A percentile compares a stretch with the other conserved stretches of the same genome.
These are phyloP conservation scores for Naganishia friedmannii DNA, from an alignment of 768 basidiomycete species.

Conservation along the genomic window DNA sequence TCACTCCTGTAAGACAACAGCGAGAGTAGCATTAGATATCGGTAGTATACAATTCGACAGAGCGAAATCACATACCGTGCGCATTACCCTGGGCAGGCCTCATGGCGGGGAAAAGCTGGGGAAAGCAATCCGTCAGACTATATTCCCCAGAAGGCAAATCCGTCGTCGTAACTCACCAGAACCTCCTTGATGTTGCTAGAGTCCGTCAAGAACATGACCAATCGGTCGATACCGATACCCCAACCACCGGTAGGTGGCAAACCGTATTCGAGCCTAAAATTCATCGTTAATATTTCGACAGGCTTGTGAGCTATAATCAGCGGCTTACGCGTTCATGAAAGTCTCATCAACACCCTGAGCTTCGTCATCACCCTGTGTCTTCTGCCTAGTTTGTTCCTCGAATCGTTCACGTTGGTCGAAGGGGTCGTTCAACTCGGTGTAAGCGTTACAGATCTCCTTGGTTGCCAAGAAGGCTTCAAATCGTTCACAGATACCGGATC, in stretches of 20 bases:
- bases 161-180: slow-evolving; percentile 48
- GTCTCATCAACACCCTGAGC: slow-evolving; percentile 96
- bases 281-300: background rate
- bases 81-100: slow-evolving; percentile 60
- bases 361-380: slow-evolving; percentile 96
- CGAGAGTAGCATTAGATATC: background rate
- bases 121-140: background rate
- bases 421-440: slow-evolving; percentile 99
- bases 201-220: slow-evolving; percentile 98
- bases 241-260: slow-evolving; percentile 96
- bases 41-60: background rate
- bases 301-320: background rate
- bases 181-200: slow-evolving; percentile 98
- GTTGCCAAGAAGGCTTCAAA: slow-evolving; percentile 98
- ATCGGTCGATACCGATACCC: slow-evolving; percentile 91
- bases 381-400: slow-evolving; percentile 86
- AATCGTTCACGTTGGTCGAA: slow-evolving; percentile 79
- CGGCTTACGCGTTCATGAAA: slow-evolving; percentile 82
- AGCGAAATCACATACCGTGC: slow-evolving; percentile 9
- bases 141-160: background rate
- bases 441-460: slow-evolving; percentile 98
- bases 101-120: slow-evolving; percentile 85
- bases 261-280: slow-evolving; percentile 81
- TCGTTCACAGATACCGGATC: slow-evolving; percentile 93
- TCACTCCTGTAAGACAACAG: background rate